These are phyloP conservation scores for Trichoderma endophyticum DNA, from an alignment of 2,329 filamentous ascomycete genomes.

Conservation along the genomic window DNA sequence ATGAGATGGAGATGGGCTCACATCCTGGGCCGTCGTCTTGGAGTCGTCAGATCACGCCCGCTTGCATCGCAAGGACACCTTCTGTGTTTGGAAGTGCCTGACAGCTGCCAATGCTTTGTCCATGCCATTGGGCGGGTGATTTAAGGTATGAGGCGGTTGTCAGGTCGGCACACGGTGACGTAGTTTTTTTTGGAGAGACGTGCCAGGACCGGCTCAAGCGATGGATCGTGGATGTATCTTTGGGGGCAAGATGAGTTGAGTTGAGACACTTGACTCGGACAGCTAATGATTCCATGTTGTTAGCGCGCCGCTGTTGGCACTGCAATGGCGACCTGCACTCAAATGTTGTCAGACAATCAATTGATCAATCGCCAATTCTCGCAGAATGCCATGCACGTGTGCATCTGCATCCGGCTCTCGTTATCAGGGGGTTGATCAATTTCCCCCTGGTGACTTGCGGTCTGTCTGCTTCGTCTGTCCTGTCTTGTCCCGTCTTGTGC, in stretches of 20 bases:
- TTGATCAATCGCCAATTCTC: not conserved
- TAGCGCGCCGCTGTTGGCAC: not conserved
- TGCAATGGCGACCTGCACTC: not conserved
- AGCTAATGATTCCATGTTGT: not conserved
- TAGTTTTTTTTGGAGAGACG: not conserved
- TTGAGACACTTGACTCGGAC: not conserved
- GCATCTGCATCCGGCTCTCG: not conserved
- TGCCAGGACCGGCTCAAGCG: not conserved
- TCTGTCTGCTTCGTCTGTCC: not conserved
- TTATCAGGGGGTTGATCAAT: not conserved
- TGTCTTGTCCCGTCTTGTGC: not conserved
- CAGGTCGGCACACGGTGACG: conserved; percentile 2
- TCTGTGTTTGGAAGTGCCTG: not conserved
- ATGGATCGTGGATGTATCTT: not conserved
- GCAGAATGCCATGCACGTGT: not conserved
- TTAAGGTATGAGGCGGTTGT: not conserved
- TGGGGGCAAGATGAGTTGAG: not conserved
- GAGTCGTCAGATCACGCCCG: conserved; percentile 7
- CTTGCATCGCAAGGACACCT: not conserved
- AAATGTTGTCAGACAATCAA: not conserved
- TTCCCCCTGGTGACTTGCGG: conserved; percentile 12
- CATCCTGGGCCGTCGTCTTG: not conserved
- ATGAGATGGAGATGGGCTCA: not conserved
- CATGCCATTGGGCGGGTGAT: not conserved
- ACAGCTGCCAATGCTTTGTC: not conserved